Conservation (phyloP, 805 yeast species). For the Tetrapisispora fleetii region DNA sequence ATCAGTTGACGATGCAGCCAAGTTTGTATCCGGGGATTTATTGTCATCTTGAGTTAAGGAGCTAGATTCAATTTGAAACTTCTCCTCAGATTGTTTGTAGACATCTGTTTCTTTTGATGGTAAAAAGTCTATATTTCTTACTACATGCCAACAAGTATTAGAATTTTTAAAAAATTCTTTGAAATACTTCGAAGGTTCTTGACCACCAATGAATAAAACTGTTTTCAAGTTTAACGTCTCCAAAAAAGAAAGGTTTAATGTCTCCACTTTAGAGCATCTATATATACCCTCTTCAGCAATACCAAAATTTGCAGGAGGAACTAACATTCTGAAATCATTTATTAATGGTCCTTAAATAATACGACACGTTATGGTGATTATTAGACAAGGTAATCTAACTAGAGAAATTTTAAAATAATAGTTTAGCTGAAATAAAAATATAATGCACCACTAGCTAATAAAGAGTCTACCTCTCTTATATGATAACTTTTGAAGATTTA, state of each 20-base stretch:
- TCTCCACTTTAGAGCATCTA: constrained; percentile 70
- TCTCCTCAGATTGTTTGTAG: constrained; percentile 4
- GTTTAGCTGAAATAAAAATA: too few relatives aligned
- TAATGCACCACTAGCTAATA: too few relatives aligned
- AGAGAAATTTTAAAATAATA: too few relatives aligned
- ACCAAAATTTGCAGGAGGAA: constrained; percentile 90
- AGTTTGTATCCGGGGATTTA: background rate
- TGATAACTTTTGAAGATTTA: too few relatives aligned
- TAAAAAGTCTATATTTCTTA: constrained; percentile 28
- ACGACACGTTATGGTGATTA: too few relatives aligned
- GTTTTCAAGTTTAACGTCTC: constrained; percentile 62
- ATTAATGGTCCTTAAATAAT: too few relatives aligned
- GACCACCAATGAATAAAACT: constrained; percentile 72
- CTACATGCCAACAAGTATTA: constrained; percentile 37
- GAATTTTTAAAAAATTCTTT: constrained; percentile 53
- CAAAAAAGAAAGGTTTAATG: constrained; percentile 67
- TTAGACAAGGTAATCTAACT: too few relatives aligned
- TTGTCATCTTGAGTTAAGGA: background rate
- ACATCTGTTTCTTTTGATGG: constrained; percentile 3
- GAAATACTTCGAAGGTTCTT: constrained; percentile 67
- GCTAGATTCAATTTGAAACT: constrained; percentile 8
- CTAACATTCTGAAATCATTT: constrained; percentile 44
- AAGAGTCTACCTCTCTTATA: too few relatives aligned
- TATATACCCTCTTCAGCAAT: constrained; percentile 81
- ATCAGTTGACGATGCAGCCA: background rate